Evolutionary conservation across 768 basidiomycete species (phyloP).

Genomic region (Saitozyma podzolica): DNA sequence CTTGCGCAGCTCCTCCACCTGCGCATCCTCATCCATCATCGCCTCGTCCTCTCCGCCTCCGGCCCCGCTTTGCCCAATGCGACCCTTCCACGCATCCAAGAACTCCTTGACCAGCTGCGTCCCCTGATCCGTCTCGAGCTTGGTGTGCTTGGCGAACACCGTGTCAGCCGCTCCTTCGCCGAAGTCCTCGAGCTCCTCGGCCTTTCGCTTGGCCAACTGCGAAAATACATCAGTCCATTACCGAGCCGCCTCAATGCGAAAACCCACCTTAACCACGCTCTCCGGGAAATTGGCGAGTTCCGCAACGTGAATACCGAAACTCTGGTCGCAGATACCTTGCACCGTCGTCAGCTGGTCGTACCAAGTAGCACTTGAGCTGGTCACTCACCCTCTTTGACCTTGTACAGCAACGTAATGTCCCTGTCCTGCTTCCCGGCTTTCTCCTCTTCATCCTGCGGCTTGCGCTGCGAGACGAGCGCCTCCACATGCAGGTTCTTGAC

Average conservation of each 20-base stretch:
- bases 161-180: conserved; percentile 55
- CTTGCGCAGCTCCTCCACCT: conserved; percentile 61
- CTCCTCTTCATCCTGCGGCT: conserved; percentile 27
- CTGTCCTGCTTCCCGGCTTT: conserved; percentile 57
- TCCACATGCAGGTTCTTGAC: conserved; percentile 96
- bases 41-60: conserved; percentile 53
- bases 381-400: conserved; percentile 70
- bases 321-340: conserved; percentile 87
- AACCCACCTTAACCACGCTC: conserved; percentile 76
- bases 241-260: background rate
- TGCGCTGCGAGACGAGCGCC: conserved; percentile 72
- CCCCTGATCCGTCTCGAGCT: conserved; percentile 72
- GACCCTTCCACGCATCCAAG: conserved; percentile 65
- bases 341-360: background rate
- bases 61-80: conserved; percentile 48
- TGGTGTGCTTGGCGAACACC: conserved; percentile 57
- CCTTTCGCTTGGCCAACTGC: conserved; percentile 85
- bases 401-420: conserved; percentile 79
- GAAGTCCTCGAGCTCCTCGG: conserved; percentile 88
- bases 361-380: background rate
- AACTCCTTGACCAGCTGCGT: conserved; percentile 77
- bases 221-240: background rate
- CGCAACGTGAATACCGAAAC: conserved; percentile 97
- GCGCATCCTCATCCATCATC: conserved; percentile 53
- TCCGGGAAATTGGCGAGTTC: conserved; percentile 97